Base-by-base conservation (phyloP, 306 rosid genomes). In the Vachellia collinsii region DNA sequence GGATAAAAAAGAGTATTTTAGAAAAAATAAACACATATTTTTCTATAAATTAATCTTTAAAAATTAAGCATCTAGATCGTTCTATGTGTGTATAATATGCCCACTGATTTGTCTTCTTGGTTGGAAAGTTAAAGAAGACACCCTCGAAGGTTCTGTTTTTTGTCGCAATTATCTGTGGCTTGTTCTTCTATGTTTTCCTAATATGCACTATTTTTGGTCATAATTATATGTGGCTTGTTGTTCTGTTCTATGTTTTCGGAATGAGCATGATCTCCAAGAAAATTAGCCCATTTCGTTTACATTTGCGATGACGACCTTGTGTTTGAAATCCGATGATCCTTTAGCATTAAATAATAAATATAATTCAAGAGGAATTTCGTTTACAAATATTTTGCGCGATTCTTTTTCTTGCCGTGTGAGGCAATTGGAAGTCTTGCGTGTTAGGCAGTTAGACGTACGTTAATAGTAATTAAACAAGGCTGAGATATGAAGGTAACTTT, bases 271-370 rank as follows among this genome's bases (percentile, higher is more conserved):
- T 70, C 63, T 36, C 36, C 3, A 6, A 7, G 13, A 22, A 50
- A 83, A 11, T 7, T 6, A 41, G 34, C 10, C 9, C 8, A 17
- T 71, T 63, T 64, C 43, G 20, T 70, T 44, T 54, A 8, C 75
- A 44, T 82, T 63, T 63, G 78, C 12, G n/a, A 69, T 64, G 82
- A 77, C 56, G 54, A 72, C 39, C 37, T 41, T 6, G 16, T 48
- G 39, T 78, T 71, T 83, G 76, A 42, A 34, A 66, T 62, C 29
- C 7, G 7, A 1, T 3, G 63, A 56, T 8, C 8, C 1, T 22
- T 8, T 22, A 6, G 13, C 13, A 29, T 29, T 34, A 22, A 58
- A 0, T n/a, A n/a, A 19, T 7, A n/a, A 8, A n/a, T 56, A 56
- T 20, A 12, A 6, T n/a, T 56, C 12, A 2, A 11, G 11, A 10